phyloP scores from a whole-genome alignment of 2,329 filamentous ascomycete genomes.

The Aspergillus ibericus region DNA sequence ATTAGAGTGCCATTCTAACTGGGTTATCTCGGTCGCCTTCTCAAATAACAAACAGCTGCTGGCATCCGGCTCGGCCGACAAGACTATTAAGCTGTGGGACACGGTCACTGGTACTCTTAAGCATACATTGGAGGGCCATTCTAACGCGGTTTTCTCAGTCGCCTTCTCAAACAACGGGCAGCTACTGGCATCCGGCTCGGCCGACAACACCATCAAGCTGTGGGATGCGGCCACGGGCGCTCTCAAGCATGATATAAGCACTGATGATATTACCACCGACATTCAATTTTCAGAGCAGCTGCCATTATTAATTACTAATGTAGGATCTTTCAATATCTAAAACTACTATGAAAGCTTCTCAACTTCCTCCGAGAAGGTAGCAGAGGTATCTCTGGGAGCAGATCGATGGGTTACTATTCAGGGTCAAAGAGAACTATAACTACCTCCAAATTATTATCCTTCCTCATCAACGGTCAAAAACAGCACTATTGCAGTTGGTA shows the following conservation, averaged over 20 bases:
- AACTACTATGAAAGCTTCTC: slow-evolving; percentile 1
- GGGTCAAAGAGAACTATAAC: slow-evolving; percentile 9
- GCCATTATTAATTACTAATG: neutral
- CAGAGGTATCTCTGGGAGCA: neutral
- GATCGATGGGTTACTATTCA: slow-evolving; percentile 5
- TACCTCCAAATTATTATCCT: slow-evolving; percentile 4
- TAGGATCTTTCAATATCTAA: slow-evolving; percentile 5
- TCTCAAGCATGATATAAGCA: slow-evolving; percentile 2
- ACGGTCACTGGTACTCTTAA: too few species aligned
- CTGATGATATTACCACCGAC: neutral
- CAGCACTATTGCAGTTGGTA: slow-evolving; percentile 6
- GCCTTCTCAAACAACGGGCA: slow-evolving; percentile 24
- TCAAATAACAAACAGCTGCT: too few species aligned
- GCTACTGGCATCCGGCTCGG: slow-evolving; percentile 11
- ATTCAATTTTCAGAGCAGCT: slow-evolving; percentile 6
- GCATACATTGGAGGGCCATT: slow-evolving; percentile 9
- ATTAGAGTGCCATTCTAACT: too few species aligned
- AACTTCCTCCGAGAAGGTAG: neutral
- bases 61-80: too few species aligned
- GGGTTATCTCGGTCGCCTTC: too few species aligned
- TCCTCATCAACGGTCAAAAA: neutral
- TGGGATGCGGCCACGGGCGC: slow-evolving; percentile 12
- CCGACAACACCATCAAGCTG: slow-evolving; percentile 4
- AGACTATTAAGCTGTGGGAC: too few species aligned
- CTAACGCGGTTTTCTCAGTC: slow-evolving; percentile 5